Conservation (phyloP, 495 filamentous ascomycete species). For the Lindgomyces ingoldianus region DNA sequence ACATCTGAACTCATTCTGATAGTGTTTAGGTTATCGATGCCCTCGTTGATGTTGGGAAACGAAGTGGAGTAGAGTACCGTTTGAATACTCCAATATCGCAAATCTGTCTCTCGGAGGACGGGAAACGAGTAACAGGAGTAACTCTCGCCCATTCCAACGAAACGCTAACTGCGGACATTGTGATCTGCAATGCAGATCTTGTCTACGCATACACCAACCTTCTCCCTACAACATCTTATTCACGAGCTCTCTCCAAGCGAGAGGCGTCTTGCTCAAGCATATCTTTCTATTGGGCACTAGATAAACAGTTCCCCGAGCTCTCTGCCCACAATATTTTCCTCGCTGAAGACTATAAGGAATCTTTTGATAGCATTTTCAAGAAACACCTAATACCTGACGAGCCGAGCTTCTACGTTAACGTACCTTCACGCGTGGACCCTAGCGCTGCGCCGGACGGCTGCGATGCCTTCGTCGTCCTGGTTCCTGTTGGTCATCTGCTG, state of each 20-base stretch:
- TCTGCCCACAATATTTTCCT: constrained; percentile 75
- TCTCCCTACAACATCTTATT: constrained; percentile 52
- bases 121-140: constrained; percentile 56
- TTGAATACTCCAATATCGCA: constrained; percentile 54
- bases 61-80: constrained; percentile 59
- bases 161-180: constrained; percentile 57
- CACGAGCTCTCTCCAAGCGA: constrained; percentile 51
- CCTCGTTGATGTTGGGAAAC: constrained; percentile 57
- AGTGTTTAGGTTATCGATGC: constrained; percentile 54
- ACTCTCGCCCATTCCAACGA: constrained; percentile 53
- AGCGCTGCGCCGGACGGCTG: constrained; percentile 62
- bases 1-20: not conserved
- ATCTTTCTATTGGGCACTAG: constrained; percentile 72
- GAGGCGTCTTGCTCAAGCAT: constrained; percentile 66
- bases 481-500: constrained; percentile 65
- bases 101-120: constrained; percentile 52
- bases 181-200: constrained; percentile 68
- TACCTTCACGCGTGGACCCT: constrained; percentile 65
- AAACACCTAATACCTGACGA: constrained; percentile 61
- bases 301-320: constrained; percentile 57
- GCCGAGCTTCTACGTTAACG: constrained; percentile 73
- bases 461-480: constrained; percentile 64
- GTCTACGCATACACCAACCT: constrained; percentile 71
- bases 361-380: constrained; percentile 72
- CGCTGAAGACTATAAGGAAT: constrained; percentile 65